A percentile compares a stretch with the other conserved stretches of the same genome.
Evolutionary conservation across 768 basidiomycete genomes (phyloP).

Genomic region (Solioccasus polychromus): DNA sequence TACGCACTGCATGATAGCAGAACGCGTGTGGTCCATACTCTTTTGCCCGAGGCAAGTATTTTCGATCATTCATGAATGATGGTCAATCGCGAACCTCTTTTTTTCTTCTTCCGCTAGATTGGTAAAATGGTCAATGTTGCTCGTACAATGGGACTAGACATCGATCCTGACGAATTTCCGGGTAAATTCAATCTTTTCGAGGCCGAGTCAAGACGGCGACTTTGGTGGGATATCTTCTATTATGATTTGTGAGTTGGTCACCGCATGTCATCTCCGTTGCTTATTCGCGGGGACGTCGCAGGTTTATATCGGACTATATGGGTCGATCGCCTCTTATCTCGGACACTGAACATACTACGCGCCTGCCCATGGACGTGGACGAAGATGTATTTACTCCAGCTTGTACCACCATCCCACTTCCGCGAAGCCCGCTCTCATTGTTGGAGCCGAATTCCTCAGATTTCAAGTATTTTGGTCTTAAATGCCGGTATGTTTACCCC

Average conservation of each 20-base stretch:
- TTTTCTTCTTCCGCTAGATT: conserved; percentile 37
- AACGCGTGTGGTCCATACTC: conserved; percentile 37
- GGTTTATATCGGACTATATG: conserved; percentile 69
- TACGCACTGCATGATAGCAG: conserved; percentile 52
- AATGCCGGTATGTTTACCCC: conserved; percentile 51
- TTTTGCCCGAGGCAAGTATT: conserved; percentile 27
- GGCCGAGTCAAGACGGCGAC: conserved; percentile 48
- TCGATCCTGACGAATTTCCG: conserved; percentile 54
- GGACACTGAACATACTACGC: conserved; percentile 52
- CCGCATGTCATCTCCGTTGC: not conserved
- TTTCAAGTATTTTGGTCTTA: conserved; percentile 51
- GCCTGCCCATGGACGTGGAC: conserved; percentile 55
- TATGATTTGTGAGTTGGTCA: conserved; percentile 66
- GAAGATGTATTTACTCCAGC: conserved; percentile 49
- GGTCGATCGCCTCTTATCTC: conserved; percentile 61
- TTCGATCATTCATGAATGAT: conserved; percentile 28
- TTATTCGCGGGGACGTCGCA: conserved; percentile 29
- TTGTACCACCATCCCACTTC: conserved; percentile 43
- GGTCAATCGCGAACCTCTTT: conserved; percentile 8
- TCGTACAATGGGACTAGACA: conserved; percentile 57
- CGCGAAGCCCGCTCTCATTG: conserved; percentile 26
- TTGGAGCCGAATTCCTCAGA: conserved; percentile 32
- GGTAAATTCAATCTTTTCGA: conserved; percentile 49
- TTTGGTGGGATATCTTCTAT: conserved; percentile 81
- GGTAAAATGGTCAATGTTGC: conserved; percentile 71